Percentiles rank a stretch among this genome's conserved stretches.
These are phyloP conservation scores for Lasiosphaeria hispida DNA, from an alignment of 495 filamentous ascomycete genomes.

Conservation along the genomic window DNA sequence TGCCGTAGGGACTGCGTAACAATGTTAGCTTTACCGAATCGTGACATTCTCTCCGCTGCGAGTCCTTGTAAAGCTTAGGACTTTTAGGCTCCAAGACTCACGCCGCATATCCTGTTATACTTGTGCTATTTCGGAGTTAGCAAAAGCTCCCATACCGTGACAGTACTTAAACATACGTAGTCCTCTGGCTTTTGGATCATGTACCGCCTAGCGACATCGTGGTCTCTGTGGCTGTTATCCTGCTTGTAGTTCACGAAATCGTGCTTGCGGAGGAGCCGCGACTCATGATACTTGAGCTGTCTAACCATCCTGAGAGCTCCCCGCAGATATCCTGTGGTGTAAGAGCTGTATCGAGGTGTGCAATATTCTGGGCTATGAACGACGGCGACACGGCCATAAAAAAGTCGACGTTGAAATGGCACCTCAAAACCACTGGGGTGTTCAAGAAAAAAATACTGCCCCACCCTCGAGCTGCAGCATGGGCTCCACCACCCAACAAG, in stretches of 20 bases:
- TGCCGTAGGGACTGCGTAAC: conserved; percentile 64
- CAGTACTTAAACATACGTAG: conserved; percentile 23
- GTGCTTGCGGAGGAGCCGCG: conserved; percentile 76
- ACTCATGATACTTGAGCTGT: conserved; percentile 83
- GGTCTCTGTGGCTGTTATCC: conserved; percentile 76
- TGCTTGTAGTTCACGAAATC: conserved; percentile 93
- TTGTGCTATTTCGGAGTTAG: conserved; percentile 57
- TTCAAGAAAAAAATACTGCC: no score
- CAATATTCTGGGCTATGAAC: background rate
- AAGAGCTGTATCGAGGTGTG: no score
- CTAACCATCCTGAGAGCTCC: conserved; percentile 65
- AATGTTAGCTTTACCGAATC: conserved; percentile 17
- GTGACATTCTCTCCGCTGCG: background rate
- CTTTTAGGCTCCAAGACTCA: conserved; percentile 25
- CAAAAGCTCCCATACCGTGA: background rate
- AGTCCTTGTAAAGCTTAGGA: no score
- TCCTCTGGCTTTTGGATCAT: conserved; percentile 82
- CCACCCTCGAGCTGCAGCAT: no score
- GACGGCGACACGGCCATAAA: background rate
- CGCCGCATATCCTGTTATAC: conserved; percentile 84
- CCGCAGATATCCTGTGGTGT: no score
- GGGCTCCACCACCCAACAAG: background rate
- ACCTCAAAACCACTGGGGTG: no score
- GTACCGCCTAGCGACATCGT: conserved; percentile 78
- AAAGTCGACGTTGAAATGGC: no score